Conservation (phyloP, 2,329 filamentous ascomycete genomes). For the Fusarium sp. region DNA sequence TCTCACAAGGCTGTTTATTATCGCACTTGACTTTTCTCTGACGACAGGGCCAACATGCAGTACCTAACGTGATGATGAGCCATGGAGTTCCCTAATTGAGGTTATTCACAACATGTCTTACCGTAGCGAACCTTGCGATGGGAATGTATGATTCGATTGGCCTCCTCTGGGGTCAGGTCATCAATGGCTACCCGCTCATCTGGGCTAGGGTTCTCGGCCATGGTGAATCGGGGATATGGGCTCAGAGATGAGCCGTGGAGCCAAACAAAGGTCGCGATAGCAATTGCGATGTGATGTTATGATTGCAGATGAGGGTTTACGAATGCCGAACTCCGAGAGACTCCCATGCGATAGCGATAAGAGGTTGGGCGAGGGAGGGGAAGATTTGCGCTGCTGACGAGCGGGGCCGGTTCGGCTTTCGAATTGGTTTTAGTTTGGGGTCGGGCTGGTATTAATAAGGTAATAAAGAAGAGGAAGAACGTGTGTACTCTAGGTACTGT, state of each 20-base stretch:
- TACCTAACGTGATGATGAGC: slow-evolving; percentile 54
- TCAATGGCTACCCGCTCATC: slow-evolving; percentile 60
- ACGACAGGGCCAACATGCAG: slow-evolving; percentile 73
- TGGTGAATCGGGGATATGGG: slow-evolving; percentile 44
- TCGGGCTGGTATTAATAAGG: slow-evolving; percentile 4
- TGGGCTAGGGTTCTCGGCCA: slow-evolving; percentile 56
- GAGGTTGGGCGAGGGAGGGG: slow-evolving; percentile 36
- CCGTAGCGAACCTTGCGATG: slow-evolving; percentile 75
- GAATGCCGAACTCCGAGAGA: slow-evolving; percentile 51
- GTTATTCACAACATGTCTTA: slow-evolving; percentile 50
- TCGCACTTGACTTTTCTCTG: slow-evolving; percentile 76
- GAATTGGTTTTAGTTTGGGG: slow-evolving; percentile 1
- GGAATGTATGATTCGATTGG: slow-evolving; percentile 74
- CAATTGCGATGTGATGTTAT: slow-evolving; percentile 38
- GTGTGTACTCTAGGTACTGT: no score
- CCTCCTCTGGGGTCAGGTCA: slow-evolving; percentile 71
- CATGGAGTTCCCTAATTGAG: slow-evolving; percentile 9
- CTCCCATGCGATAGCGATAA: slow-evolving; percentile 36
- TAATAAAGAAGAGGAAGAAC: neutral
- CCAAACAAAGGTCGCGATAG: slow-evolving; percentile 39
- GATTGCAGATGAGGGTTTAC: slow-evolving; percentile 40
- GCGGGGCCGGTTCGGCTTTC: slow-evolving; percentile 41
- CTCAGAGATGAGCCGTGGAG: slow-evolving; percentile 35
- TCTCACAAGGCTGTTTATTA: slow-evolving; percentile 74
- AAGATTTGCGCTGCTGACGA: slow-evolving; percentile 31